These are phyloP conservation scores for Atractiella rhizophila DNA, from an alignment of 768 basidiomycete species.

Conservation along the genomic window DNA sequence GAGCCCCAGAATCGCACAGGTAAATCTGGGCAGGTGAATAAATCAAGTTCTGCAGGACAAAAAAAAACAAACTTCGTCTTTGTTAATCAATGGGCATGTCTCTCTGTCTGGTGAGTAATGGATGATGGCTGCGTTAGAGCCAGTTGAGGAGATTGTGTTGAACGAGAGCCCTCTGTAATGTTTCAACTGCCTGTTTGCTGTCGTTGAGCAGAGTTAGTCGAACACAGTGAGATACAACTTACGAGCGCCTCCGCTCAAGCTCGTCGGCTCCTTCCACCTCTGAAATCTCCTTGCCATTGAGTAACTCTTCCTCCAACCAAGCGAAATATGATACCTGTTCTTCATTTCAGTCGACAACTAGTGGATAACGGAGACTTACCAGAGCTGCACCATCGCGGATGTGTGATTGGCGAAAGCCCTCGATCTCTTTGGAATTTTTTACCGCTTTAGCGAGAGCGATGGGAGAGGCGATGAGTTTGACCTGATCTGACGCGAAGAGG, in stretches of 20 bases:
- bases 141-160: conserved; percentile 70
- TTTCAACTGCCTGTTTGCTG: conserved; percentile 50
- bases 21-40: conserved; percentile 30
- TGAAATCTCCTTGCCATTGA: conserved; percentile 33
- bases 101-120: conserved; percentile 63
- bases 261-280: conserved; percentile 59
- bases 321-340: conserved; percentile 50
- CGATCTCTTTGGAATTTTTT: conserved; percentile 39
- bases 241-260: conserved; percentile 60
- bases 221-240: conserved; percentile 19
- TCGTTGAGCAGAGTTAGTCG: background rate
- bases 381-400: conserved; percentile 74
- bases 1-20: conserved; percentile 62
- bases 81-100: conserved; percentile 46
- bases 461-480: conserved; percentile 40
- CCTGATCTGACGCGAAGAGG: conserved; percentile 47
- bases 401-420: conserved; percentile 69
- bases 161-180: conserved; percentile 74
- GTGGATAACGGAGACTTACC: conserved; percentile 10
- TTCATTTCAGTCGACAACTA: too few species aligned
- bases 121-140: conserved; percentile 82
- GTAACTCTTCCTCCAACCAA: conserved; percentile 71
- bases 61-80: background rate
- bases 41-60: background rate
- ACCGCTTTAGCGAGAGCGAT: conserved; percentile 20